Evolutionary conservation across 371 early-diverging fungal species (phyloP).

Genomic region (Apophysomyces ossiformis): DNA sequence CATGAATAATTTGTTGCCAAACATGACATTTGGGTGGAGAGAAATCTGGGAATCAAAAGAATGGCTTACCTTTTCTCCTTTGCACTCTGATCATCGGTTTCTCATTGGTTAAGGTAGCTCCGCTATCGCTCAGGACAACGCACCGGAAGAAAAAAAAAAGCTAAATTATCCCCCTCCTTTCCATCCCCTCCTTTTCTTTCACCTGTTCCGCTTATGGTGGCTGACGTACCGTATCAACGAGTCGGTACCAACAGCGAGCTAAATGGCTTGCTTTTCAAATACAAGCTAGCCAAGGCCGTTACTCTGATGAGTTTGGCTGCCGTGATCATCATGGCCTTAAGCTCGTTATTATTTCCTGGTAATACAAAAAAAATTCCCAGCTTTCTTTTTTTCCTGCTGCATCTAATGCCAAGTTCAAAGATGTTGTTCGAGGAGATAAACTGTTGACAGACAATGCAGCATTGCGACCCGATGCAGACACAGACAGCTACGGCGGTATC

Average conservation of each 20-base stretch:
- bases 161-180: not conserved
- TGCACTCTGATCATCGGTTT: not conserved
- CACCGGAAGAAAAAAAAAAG: not conserved
- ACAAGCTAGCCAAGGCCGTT: conserved; percentile 33
- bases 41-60: not conserved
- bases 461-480: not conserved
- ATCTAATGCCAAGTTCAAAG: not conserved
- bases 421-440: not conserved
- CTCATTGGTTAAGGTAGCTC: not conserved
- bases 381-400: not conserved
- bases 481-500: conserved; percentile 3
- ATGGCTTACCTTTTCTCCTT: not conserved
- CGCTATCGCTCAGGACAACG: not conserved
- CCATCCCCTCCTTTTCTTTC: not conserved
- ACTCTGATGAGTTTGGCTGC: conserved; percentile 28
- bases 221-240: conserved; percentile 21
- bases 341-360: conserved; percentile 31
- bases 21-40: not conserved
- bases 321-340: conserved; percentile 29
- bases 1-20: too few relatives aligned
- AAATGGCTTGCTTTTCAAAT: conserved; percentile 25
- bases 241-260: conserved; percentile 22
- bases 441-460: not conserved
- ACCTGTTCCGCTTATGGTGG: conserved; percentile 6
- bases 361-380: not conserved